Evolutionary conservation across 306 rosid species (phyloP), one percentile per base, ranked within the genome.

Genomic region (Vigna radiata): DNA sequence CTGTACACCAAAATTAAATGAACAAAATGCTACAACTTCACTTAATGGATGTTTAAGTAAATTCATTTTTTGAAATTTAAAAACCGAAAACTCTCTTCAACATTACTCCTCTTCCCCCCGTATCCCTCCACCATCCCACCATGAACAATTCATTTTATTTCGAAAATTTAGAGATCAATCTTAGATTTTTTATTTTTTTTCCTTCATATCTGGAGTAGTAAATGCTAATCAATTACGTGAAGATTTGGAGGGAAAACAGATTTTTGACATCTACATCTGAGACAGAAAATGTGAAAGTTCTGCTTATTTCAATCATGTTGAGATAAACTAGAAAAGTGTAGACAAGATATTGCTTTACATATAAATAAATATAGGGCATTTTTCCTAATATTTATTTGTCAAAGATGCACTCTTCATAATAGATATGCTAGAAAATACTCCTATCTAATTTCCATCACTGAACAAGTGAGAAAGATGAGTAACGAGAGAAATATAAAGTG

Each of bases 201-300:
- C 44, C 12, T 54, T 14, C 29, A 3, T 54, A 54, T 19, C 29
- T 54, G 27, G 58, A 17, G 25, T 18, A 18, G 60, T 54, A 54
- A 54, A 54, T 19, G 60, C 14, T 53, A 84, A 82, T 83, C 72
- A 60, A 44, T 78, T 78, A 12, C 60, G 79, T 73, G 78, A 54
- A 79, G 87, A 81, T 41, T 66, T 49, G 3, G 81, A 89, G 67
- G 88, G 81, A 76, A 85, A 77, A 83, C 83, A 79, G 72, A 85
- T 54, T 65, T 33, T 73, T 77, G 44, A 4, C 85, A 2, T 66
- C 87, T 56, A 49, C 53, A n/a, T 31, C 79, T 73, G 77, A 81
- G 73, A 69, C 72, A 53, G 86, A 81, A 79, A 58, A 49, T 25
- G 33, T 23, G 87, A 84, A 60, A 83, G 46, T 75, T 83, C 90